These are phyloP conservation scores for Trametes villosa DNA, from an alignment of 768 basidiomycete genomes.

Conservation along the genomic window DNA sequence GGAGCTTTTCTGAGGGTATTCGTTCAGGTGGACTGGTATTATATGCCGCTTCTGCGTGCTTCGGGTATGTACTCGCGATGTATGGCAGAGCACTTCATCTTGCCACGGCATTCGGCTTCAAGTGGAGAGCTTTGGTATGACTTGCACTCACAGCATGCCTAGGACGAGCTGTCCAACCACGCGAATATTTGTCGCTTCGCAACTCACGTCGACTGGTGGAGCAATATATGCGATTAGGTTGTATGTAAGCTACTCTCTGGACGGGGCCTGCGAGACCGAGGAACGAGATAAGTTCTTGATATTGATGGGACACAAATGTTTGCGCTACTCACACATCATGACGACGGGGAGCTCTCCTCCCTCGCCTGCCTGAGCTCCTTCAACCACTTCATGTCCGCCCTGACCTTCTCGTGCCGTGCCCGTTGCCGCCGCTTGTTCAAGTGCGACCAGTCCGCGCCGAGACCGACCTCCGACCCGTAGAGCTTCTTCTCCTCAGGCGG, in stretches of 20 bases:
- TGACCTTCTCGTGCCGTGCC: conserved; percentile 50
- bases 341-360: conserved; percentile 12
- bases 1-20: conserved; percentile 54
- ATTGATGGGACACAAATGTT: too few species aligned
- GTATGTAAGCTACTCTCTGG: too few species aligned
- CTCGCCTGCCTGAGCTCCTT: conserved; percentile 37
- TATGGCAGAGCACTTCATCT: too few species aligned
- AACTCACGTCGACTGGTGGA: too few species aligned
- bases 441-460: conserved; percentile 57
- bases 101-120: too few species aligned
- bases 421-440: conserved; percentile 58
- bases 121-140: too few species aligned
- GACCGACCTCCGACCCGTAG: conserved; percentile 48
- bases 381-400: conserved; percentile 46
- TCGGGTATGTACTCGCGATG: background rate
- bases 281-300: too few species aligned
- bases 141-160: too few species aligned
- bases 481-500: conserved; percentile 10
- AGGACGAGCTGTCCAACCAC: too few species aligned
- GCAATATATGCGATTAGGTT: too few species aligned
- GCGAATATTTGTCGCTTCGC: too few species aligned
- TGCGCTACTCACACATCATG: conserved; percentile 1
- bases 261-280: too few species aligned
- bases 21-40: background rate
- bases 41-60: background rate